Percentiles rank a stretch among this genome's conserved stretches.
phyloP scores from a whole-genome alignment of 2,329 filamentous ascomycete genomes.

The Trichocomaceae sp. region DNA sequence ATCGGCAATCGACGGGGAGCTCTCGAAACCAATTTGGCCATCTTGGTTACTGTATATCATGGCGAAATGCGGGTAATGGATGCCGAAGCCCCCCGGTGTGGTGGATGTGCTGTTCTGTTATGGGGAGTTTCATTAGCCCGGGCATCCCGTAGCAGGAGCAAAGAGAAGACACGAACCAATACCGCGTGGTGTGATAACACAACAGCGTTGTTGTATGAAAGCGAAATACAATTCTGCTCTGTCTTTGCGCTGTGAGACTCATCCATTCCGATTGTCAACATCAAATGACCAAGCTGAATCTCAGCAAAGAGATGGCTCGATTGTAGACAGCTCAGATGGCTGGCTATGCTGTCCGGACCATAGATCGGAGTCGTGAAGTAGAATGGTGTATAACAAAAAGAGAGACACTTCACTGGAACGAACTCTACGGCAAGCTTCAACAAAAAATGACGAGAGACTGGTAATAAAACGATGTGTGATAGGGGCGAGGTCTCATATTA shows the following conservation, averaged over 20 bases:
- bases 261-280: conserved; percentile 5
- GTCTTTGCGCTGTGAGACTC: conserved; percentile 9
- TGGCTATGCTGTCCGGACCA: background rate
- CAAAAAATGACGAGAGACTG: background rate
- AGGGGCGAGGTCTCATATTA: background rate
- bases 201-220: conserved; percentile 16
- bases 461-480: background rate
- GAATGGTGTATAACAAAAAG: background rate
- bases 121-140: background rate
- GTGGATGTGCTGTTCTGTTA: conserved; percentile 18
- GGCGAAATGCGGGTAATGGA: conserved; percentile 31
- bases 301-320: background rate
- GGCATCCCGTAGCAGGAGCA: background rate
- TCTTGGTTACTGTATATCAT: conserved; percentile 32
- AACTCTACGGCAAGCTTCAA: background rate
- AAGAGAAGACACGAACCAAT: conserved; percentile 4
- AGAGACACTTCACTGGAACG: background rate
- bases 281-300: background rate
- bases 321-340: background rate
- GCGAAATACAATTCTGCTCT: conserved; percentile 6
- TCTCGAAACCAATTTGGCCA: conserved; percentile 26
- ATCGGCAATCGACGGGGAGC: conserved; percentile 28
- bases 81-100: conserved; percentile 11
- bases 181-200: conserved; percentile 18
- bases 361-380: background rate